Base-by-base conservation (phyloP, 139 green algal species). In the Prasinococcaceae sp. region DNA sequence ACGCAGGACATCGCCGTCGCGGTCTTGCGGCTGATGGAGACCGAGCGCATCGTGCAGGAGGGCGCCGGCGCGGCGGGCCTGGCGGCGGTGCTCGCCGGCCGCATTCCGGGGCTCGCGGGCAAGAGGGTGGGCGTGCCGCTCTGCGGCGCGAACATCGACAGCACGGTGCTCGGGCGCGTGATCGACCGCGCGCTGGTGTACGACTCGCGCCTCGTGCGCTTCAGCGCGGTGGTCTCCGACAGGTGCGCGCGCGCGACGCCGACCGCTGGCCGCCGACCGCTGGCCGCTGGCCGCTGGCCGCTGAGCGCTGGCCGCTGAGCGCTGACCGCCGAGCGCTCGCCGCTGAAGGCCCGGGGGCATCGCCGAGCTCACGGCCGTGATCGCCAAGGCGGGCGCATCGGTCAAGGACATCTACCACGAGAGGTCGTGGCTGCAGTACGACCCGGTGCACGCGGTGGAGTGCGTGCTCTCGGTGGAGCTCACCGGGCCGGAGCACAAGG, bases 101-200 rank as follows among this genome's bases (percentile, higher is more conserved):
- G 55, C 32, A 27, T 66, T 14, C 50, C 58, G 16, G 49, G 55
- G 33, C 40, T 66, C 0, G n/a, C 41, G 26, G 58, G 58, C 3
- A 66, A 66, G 50, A 58, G 17, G 3, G 58, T 66, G n/a, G 58
- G 19, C 19, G 42, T 66, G 14, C 14, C 24, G 2, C 25, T 66
- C 23, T 66, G 47, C n/a, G 58, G 58, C n/a, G 58, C 49, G 20
- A 66, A 66, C 50, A 66, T 66, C 24, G 58, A 66, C 30, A 66
- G 40, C 23, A 55, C 36, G 27, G 46, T 42, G 6, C 40, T 66
- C 16, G 58, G 58, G 8, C 36, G 53, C 20, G 39, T 54, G 6
- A 41, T 66, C 29, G 58, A 66, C 16, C 49, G 58, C 25, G 58
- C 39, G 6, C 45, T 66, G 28, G 58, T 47, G n/a, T 28, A 9